Conservation (phyloP, 768 basidiomycete genomes). For the Lentinula lateritia region DNA sequence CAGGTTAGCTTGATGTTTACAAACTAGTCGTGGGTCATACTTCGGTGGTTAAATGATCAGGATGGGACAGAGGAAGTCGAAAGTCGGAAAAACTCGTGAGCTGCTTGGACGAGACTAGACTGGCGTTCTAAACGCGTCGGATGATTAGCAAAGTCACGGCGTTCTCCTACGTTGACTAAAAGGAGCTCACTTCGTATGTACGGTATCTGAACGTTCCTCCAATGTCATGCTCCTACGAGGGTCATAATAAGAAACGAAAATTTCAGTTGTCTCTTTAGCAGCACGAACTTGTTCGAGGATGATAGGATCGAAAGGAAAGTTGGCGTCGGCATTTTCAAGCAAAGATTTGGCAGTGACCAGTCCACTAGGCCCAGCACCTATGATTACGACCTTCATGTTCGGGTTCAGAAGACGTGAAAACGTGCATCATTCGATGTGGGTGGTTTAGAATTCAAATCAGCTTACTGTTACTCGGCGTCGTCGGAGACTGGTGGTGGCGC, state of each 20-base stretch:
- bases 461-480: too few relatives aligned
- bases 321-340: conserved; percentile 28
- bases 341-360: conserved; percentile 45
- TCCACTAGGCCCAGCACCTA: conserved; percentile 46
- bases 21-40: conserved; percentile 13
- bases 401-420: not conserved
- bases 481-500: too few relatives aligned
- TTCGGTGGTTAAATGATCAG: conserved; percentile 42
- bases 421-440: not conserved
- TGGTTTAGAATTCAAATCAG: not conserved
- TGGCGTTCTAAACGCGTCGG: conserved; percentile 30
- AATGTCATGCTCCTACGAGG: conserved; percentile 30
- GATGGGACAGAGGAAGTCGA: conserved; percentile 38
- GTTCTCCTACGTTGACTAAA: not conserved
- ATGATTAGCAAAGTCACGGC: not conserved
- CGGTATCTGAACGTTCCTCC: conserved; percentile 50
- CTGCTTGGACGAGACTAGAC: conserved; percentile 53
- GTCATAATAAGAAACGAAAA: not conserved
- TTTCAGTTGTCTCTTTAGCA: not conserved
- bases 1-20: not conserved
- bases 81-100: conserved; percentile 58
- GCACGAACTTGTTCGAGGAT: conserved; percentile 31
- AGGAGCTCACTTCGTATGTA: conserved; percentile 33
- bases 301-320: conserved; percentile 43
- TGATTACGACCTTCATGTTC: conserved; percentile 28